These are phyloP conservation scores for Tephrocybe rancida DNA, from an alignment of 768 basidiomycete genomes.

Conservation along the genomic window DNA sequence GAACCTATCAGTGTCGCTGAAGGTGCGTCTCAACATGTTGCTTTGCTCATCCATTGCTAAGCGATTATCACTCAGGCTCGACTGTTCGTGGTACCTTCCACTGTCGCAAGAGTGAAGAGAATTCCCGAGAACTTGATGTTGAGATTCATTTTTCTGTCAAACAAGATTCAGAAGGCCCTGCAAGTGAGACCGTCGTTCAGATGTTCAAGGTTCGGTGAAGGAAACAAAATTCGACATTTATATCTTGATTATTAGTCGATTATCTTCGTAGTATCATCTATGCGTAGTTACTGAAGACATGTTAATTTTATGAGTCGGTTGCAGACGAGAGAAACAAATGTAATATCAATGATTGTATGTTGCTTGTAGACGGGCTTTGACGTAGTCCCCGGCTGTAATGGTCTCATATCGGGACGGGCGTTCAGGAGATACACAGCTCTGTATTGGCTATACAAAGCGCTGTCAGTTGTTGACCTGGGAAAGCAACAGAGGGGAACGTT, in stretches of 20 bases:
- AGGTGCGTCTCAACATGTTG: constrained; percentile 48
- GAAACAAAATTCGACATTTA: neutral
- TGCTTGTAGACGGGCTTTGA: constrained; percentile 69
- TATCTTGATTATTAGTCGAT: neutral
- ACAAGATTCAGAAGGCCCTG: constrained; percentile 37
- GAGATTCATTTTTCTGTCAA: constrained; percentile 81
- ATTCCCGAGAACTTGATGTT: constrained; percentile 87
- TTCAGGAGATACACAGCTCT: constrained; percentile 47
- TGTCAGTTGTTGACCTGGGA: neutral
- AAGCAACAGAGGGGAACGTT: constrained; percentile 14
- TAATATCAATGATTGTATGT: constrained; percentile 45
- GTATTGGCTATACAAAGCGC: constrained; percentile 44
- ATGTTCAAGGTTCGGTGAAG: constrained; percentile 76
- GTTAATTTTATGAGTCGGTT: too few species aligned
- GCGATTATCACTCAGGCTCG: constrained; percentile 51
- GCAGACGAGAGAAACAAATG: too few species aligned
- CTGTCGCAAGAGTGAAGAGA: constrained; percentile 76
- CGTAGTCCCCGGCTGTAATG: constrained; percentile 83
- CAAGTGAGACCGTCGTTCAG: constrained; percentile 59
- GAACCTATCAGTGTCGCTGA: constrained; percentile 78
- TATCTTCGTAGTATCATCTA: neutral
- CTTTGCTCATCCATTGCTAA: neutral
- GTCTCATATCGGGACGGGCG: constrained; percentile 63
- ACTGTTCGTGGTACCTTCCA: constrained; percentile 79
- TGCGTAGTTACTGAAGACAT: neutral